These are phyloP conservation scores for Pulveroboletus ravenelii DNA, from an alignment of 768 basidiomycete species.

Conservation along the genomic window DNA sequence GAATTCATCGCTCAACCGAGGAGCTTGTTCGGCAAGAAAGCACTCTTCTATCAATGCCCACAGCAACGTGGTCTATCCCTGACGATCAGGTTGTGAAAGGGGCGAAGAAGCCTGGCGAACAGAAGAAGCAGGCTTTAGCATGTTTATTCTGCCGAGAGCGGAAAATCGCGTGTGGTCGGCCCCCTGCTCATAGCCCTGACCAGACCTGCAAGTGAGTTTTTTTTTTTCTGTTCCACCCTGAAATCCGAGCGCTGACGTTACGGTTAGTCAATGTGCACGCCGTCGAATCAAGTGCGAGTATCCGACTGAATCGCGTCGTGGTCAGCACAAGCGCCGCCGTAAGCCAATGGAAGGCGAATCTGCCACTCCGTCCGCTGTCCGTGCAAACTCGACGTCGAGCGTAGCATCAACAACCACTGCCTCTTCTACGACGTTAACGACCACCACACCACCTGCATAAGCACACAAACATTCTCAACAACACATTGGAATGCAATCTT, in stretches of 20 bases:
- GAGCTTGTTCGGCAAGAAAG: conserved; percentile 28
- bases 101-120: conserved; percentile 32
- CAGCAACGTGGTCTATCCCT: conserved; percentile 33
- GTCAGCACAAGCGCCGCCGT: conserved; percentile 40
- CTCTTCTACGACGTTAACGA: conserved; percentile 20
- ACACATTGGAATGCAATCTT: conserved; percentile 2
- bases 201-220: conserved; percentile 45
- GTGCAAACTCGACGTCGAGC: conserved; percentile 19
- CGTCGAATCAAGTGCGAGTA: conserved; percentile 43
- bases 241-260: conserved; percentile 16
- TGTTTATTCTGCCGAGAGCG: conserved; percentile 47
- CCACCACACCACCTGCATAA: conserved; percentile 19
- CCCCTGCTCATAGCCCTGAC: conserved; percentile 34
- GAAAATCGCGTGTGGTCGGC: conserved; percentile 48
- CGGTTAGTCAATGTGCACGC: conserved; percentile 42
- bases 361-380: conserved; percentile 15
- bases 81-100: conserved; percentile 31
- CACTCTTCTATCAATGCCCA: conserved; percentile 16
- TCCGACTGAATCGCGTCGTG: conserved; percentile 47
- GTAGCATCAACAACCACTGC: conserved; percentile 12
- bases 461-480: conserved; percentile 1
- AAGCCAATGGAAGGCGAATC: conserved; percentile 27
- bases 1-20: conserved; percentile 26
- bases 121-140: conserved; percentile 44
- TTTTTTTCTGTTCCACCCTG: conserved; percentile 2